Percentiles rank a stretch among this genome's conserved stretches.
phyloP scores from a whole-genome alignment of 225 moss, liverwort and hornwort genomes.

The Asterella californica region DNA sequence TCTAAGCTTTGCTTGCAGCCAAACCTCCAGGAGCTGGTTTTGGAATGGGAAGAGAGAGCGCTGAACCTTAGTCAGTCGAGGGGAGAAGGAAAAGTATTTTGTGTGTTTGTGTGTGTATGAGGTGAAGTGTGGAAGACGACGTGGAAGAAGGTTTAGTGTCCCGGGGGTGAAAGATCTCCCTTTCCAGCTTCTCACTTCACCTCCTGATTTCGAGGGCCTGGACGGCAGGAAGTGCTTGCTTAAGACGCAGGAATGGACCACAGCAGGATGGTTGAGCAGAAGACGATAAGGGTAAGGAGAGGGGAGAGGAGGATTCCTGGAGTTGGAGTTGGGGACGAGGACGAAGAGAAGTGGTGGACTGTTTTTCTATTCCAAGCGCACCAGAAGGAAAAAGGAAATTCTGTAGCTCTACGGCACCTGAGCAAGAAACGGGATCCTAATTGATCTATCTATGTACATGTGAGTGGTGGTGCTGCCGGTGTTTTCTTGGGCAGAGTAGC shows the following conservation, averaged over 20 bases:
- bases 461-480: too few relatives aligned
- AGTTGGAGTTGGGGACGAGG: background rate
- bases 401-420: background rate
- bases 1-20: slow-evolving; percentile 4
- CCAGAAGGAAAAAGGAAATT: background rate
- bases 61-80: background rate
- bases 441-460: background rate
- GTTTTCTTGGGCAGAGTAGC: too few relatives aligned
- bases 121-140: background rate
- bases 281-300: background rate
- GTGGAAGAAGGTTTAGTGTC: background rate
- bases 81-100: background rate
- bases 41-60: background rate
- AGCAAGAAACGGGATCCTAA: background rate
- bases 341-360: background rate
- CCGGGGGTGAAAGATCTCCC: background rate
- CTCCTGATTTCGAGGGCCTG: slow-evolving; percentile 1
- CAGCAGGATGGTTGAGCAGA: background rate
- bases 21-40: background rate
- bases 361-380: background rate
- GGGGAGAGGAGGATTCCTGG: background rate
- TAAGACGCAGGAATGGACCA: slow-evolving; percentile 2
- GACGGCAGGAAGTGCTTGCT: background rate
- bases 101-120: background rate
- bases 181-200: background rate